Percentiles rank a stretch among this genome's conserved stretches.
phyloP scores from a whole-genome alignment of 2,329 filamentous ascomycete genomes.

The Calonectria fujianensis region DNA sequence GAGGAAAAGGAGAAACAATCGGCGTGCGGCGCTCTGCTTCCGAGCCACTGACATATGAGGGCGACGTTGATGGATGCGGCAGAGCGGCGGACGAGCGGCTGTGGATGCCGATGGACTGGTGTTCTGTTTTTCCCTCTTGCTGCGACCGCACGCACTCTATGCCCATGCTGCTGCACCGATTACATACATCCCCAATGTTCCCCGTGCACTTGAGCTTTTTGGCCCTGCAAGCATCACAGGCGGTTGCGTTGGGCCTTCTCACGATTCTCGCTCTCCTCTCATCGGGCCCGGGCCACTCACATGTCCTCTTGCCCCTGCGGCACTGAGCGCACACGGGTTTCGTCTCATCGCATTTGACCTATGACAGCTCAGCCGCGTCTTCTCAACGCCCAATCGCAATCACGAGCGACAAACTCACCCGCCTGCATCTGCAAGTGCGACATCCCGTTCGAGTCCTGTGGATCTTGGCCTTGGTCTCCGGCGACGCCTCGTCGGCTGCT shows the following conservation, averaged over 20 bases:
- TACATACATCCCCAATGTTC: not conserved
- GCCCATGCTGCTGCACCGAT: not conserved
- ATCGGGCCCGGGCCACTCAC: constrained; percentile 6
- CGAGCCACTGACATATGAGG: not conserved
- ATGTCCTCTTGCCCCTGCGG: constrained; percentile 13
- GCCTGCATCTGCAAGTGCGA: constrained; percentile 20
- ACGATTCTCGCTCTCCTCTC: constrained; percentile 1
- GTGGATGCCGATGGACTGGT: too few species aligned
- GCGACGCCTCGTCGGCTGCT: constrained; percentile 4
- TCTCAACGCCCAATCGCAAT: not conserved
- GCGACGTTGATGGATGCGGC: not conserved
- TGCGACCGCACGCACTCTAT: constrained; percentile 19
- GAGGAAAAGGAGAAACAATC: not conserved
- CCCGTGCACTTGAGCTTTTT: constrained; percentile 29
- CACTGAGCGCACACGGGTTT: constrained; percentile 19
- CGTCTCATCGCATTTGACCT: constrained; percentile 27
- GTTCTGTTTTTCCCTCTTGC: not conserved
- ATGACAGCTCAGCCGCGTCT: not conserved
- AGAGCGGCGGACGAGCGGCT: not conserved
- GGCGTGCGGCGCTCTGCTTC: not conserved
- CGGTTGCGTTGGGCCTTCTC: constrained; percentile 14
- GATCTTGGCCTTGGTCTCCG: constrained; percentile 13
- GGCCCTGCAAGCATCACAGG: constrained; percentile 12
- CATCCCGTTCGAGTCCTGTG: constrained; percentile 21
- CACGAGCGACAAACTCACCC: constrained; percentile 7